Conservation (phyloP, 2,329 filamentous ascomycete species). For the Macroventuria anomochaeta region DNA sequence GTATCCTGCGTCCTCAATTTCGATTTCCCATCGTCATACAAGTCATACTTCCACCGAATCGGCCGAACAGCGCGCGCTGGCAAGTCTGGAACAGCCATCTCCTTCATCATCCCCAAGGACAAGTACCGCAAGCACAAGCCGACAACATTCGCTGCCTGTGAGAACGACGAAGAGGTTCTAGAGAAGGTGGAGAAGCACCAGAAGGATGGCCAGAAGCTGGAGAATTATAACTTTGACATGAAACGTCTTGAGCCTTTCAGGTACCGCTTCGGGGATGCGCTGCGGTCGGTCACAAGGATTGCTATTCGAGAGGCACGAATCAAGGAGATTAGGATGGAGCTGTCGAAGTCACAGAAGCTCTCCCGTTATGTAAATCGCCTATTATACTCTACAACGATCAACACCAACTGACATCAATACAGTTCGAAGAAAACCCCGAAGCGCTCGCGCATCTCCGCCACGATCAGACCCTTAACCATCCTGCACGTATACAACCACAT, state of each 20-base stretch:
- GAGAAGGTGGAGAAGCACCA: conserved; percentile 81
- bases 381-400: not conserved
- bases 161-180: conserved; percentile 85
- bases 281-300: conserved; percentile 87
- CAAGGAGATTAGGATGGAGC: conserved; percentile 84
- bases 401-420: conserved; percentile 43
- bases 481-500: conserved; percentile 84
- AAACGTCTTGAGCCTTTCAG: conserved; percentile 91
- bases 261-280: conserved; percentile 85
- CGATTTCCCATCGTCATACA: conserved; percentile 85
- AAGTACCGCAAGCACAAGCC: conserved; percentile 89
- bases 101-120: conserved; percentile 85
- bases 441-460: conserved; percentile 88
- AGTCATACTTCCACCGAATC: conserved; percentile 96
- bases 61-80: conserved; percentile 91
- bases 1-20: conserved; percentile 88
- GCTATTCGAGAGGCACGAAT: conserved; percentile 89
- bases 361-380: conserved; percentile 31
- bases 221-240: conserved; percentile 95
- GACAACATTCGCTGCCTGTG: conserved; percentile 75
- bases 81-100: conserved; percentile 92
- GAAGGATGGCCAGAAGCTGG: conserved; percentile 80
- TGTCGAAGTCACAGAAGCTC: conserved; percentile 92
- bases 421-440: conserved; percentile 96
- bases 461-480: conserved; percentile 79